phyloP scores from a whole-genome alignment of 768 basidiomycete genomes.

The Leccinum uliginosum region DNA sequence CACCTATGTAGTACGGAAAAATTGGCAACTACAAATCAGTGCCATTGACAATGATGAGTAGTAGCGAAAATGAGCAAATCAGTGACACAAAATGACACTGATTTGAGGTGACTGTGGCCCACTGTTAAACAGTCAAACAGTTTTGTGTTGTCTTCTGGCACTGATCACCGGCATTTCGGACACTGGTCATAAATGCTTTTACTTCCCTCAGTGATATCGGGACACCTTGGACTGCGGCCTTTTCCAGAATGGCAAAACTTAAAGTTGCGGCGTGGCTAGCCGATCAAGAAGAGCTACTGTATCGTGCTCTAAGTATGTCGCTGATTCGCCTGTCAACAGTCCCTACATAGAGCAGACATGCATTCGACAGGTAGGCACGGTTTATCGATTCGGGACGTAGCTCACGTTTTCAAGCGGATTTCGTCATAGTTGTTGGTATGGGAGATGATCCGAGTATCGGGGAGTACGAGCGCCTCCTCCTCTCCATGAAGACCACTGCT shows the following conservation, averaged over 20 bases:
- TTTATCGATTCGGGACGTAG: neutral
- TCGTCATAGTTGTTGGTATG: conserved; percentile 90
- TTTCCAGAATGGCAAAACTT: conserved; percentile 94
- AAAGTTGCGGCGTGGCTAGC: conserved; percentile 92
- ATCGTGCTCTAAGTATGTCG: conserved; percentile 95
- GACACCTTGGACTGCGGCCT: conserved; percentile 89
- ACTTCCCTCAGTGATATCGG: conserved; percentile 38
- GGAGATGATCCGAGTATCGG: conserved; percentile 88
- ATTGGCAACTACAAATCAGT: too few species aligned
- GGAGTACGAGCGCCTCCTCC: conserved; percentile 88
- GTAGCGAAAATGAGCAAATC: too few species aligned
- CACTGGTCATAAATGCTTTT: too few species aligned
- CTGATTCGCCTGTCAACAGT: conserved; percentile 90
- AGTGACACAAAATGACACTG: too few species aligned
- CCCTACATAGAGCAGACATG: conserved; percentile 98
- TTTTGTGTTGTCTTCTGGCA: too few species aligned
- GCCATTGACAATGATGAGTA: too few species aligned
- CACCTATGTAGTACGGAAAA: too few species aligned
- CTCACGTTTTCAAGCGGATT: conserved; percentile 64
- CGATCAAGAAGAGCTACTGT: conserved; percentile 90
- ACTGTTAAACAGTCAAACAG: too few species aligned
- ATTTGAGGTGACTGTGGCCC: too few species aligned
- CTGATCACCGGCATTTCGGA: too few species aligned
- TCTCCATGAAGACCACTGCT: conserved; percentile 98
- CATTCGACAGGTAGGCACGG: conserved; percentile 72